phyloP scores from a whole-genome alignment of 768 basidiomycete species.

The Lyophyllum decastes region DNA sequence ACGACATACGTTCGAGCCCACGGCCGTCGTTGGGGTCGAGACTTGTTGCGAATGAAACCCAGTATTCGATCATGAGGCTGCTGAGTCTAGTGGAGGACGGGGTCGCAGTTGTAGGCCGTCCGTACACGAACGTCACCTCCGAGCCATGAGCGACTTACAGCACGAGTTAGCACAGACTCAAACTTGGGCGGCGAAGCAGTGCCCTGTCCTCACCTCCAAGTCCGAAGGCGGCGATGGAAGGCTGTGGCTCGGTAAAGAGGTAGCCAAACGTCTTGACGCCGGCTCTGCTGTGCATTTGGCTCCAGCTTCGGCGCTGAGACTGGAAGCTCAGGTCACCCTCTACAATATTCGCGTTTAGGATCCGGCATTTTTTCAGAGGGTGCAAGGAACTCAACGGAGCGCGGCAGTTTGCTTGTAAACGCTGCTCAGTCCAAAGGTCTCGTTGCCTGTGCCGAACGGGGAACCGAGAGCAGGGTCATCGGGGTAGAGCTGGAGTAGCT shows the following conservation, averaged over 20 bases:
- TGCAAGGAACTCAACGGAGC: slow-evolving; percentile 19
- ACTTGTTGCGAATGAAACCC: slow-evolving; percentile 47
- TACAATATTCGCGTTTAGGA: neutral
- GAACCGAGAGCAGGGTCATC: slow-evolving; percentile 41
- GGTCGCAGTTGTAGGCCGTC: slow-evolving; percentile 15
- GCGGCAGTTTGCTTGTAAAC: slow-evolving; percentile 41
- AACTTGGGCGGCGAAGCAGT: no score
- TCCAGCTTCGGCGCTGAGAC: slow-evolving; percentile 33
- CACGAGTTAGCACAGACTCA: neutral
- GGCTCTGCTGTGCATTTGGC: slow-evolving; percentile 30
- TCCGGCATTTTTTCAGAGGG: neutral
- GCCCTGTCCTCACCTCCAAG: slow-evolving; percentile 17
- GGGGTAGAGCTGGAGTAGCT: slow-evolving; percentile 41
- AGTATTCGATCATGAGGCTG: slow-evolving; percentile 41
- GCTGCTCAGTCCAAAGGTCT: slow-evolving; percentile 42
- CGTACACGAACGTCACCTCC: slow-evolving; percentile 33
- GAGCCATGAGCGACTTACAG: slow-evolving; percentile 29
- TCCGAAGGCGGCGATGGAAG: slow-evolving; percentile 2
- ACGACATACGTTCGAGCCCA: slow-evolving; percentile 34
- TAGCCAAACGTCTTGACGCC: slow-evolving; percentile 37
- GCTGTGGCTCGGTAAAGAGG: slow-evolving; percentile 37
- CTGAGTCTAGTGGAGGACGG: slow-evolving; percentile 27
- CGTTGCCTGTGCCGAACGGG: slow-evolving; percentile 44
- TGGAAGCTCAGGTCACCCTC: slow-evolving; percentile 38
- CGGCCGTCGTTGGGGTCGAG: slow-evolving; percentile 45